Conservation (phyloP, 192 early-diverging fungal species). For the Allomyces macrogynus region DNA sequence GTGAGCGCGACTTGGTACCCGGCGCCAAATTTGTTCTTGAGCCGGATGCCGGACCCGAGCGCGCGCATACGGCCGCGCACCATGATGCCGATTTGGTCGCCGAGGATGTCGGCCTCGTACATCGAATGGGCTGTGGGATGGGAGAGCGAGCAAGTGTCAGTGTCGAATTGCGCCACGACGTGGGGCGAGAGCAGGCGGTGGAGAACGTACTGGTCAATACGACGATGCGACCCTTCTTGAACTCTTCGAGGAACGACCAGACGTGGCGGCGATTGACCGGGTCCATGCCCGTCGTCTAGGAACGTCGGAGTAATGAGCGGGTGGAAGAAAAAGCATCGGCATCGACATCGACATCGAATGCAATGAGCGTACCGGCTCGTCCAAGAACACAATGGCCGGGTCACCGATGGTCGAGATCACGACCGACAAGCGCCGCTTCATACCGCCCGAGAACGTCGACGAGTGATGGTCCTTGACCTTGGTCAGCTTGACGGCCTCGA, state of each 20-base stretch:
- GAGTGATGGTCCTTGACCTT: slow-evolving; percentile 38
- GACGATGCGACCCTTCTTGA: slow-evolving; percentile 49
- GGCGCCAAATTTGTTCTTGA: slow-evolving; percentile 53
- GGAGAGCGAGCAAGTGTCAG: too few relatives aligned
- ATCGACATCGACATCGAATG: not conserved
- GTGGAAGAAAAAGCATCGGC: not conserved
- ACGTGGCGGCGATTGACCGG: slow-evolving; percentile 59
- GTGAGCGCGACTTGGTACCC: slow-evolving; percentile 50
- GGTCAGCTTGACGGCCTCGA: slow-evolving; percentile 44
- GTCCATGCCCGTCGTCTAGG: slow-evolving; percentile 46
- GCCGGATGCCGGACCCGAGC: slow-evolving; percentile 34
- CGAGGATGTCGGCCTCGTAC: slow-evolving; percentile 11
- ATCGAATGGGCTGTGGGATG: too few relatives aligned
- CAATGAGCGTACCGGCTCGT: slow-evolving; percentile 26
- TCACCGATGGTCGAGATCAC: slow-evolving; percentile 54
- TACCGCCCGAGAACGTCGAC: slow-evolving; percentile 50
- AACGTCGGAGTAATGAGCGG: not conserved
- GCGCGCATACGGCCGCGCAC: slow-evolving; percentile 38
- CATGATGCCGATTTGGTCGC: slow-evolving; percentile 46
- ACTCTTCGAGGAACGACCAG: slow-evolving; percentile 57
- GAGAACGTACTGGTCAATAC: slow-evolving; percentile 31
- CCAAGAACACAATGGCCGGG: slow-evolving; percentile 43
- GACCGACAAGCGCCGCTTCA: slow-evolving; percentile 51
- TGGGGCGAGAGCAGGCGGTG: too few relatives aligned
- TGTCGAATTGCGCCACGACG: too few relatives aligned